These are phyloP conservation scores for Colletotrichum coccodes DNA, from an alignment of 2,329 filamentous ascomycete genomes.

Conservation along the genomic window DNA sequence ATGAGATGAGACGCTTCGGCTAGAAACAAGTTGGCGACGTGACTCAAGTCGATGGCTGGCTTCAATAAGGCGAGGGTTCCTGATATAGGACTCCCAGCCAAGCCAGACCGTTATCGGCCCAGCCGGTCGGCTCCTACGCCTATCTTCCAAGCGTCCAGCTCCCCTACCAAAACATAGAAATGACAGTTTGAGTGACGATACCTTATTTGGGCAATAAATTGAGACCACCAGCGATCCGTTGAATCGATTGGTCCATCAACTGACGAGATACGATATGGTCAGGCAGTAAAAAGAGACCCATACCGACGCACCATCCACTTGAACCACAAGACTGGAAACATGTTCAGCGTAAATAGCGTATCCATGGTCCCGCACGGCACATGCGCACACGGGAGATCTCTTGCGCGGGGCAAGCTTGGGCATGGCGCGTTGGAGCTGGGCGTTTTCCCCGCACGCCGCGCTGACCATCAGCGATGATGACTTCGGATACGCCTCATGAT, in stretches of 20 bases:
- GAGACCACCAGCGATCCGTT: neutral
- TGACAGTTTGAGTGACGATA: neutral
- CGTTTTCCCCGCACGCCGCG: conserved; percentile 25
- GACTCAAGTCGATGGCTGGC: neutral
- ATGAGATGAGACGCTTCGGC: neutral
- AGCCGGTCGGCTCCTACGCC: neutral
- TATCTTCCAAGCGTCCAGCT: neutral
- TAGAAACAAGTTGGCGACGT: neutral
- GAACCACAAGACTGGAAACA: neutral
- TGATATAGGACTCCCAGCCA: conserved; percentile 1
- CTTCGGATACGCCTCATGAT: neutral
- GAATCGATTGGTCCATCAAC: neutral
- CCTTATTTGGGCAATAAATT: conserved; percentile 3
- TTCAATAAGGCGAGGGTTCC: neutral
- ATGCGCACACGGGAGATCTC: neutral
- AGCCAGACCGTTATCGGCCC: conserved; percentile 23
- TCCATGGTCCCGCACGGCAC: neutral
- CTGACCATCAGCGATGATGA: neutral
- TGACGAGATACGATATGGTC: neutral
- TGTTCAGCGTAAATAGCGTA: neutral
- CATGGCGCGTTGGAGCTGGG: neutral
- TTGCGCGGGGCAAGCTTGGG: neutral
- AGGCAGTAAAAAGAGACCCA: neutral
- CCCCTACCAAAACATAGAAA: neutral
- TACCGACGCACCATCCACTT: neutral